These are phyloP conservation scores for Aspergillus spinulosporus DNA, from an alignment of 2,329 filamentous ascomycete genomes.

Conservation along the genomic window DNA sequence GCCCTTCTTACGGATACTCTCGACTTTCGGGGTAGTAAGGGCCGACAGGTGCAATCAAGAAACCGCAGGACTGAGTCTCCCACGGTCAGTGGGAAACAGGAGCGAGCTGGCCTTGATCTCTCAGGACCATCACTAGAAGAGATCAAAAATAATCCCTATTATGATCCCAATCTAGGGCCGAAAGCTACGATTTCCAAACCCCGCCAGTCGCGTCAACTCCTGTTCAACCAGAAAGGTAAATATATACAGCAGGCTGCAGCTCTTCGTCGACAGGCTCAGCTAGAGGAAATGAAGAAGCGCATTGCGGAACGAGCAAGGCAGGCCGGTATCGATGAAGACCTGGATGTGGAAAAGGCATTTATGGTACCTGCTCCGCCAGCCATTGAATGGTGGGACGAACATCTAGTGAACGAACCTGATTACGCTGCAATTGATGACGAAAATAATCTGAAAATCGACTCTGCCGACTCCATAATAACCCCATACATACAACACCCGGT, in stretches of 20 bases:
- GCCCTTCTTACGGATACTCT: slow-evolving; percentile 62
- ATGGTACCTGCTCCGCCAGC: slow-evolving; percentile 79
- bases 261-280: slow-evolving; percentile 77
- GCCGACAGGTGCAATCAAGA: slow-evolving; percentile 51
- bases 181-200: slow-evolving; percentile 60
- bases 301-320: slow-evolving; percentile 86
- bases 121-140: slow-evolving; percentile 60
- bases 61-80: slow-evolving; percentile 54
- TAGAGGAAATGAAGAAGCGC: slow-evolving; percentile 92
- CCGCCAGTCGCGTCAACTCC: slow-evolving; percentile 71
- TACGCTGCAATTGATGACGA: slow-evolving; percentile 71
- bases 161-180: slow-evolving; percentile 66
- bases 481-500: slow-evolving; percentile 91
- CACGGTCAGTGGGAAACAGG: slow-evolving; percentile 39
- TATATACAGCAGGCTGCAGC: slow-evolving; percentile 94
- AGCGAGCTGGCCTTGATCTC: slow-evolving; percentile 55
- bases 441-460: slow-evolving; percentile 69
- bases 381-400: slow-evolving; percentile 98
- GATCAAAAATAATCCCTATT: slow-evolving; percentile 75
- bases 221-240: slow-evolving; percentile 95
- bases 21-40: slow-evolving; percentile 46
- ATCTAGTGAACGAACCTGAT: slow-evolving; percentile 69
- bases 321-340: slow-evolving; percentile 89
- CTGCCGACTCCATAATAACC: slow-evolving; percentile 83
- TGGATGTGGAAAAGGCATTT: slow-evolving; percentile 86